These are phyloP conservation scores for Dothideomycetes sp. DNA, from an alignment of 2,329 filamentous ascomycete genomes.

Conservation along the genomic window DNA sequence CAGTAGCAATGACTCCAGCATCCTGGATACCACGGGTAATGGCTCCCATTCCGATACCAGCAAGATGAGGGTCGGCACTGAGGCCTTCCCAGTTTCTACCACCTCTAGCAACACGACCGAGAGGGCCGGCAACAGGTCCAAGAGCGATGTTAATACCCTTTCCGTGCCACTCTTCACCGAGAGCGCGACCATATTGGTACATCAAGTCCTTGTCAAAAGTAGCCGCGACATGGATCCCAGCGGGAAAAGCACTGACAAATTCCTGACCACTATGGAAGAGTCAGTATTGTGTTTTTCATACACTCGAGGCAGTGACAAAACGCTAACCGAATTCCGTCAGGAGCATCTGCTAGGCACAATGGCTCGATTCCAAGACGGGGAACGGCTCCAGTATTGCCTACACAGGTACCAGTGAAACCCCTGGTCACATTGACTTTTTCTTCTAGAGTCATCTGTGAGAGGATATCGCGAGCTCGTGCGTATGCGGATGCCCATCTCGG, in stretches of 20 bases:
- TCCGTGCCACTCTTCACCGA: constrained; percentile 35
- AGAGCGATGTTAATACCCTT: constrained; percentile 24
- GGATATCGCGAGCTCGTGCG: constrained; percentile 22
- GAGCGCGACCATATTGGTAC: constrained; percentile 41
- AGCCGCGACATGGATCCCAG: constrained; percentile 54
- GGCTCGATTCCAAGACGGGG: constrained; percentile 61
- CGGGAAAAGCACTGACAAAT: constrained; percentile 66
- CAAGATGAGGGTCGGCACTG: constrained; percentile 59
- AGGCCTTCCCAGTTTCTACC: constrained; percentile 73
- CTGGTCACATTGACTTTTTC: constrained; percentile 27
- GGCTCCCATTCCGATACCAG: constrained; percentile 41
- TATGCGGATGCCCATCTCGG: constrained; percentile 23
- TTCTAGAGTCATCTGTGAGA: constrained; percentile 25
- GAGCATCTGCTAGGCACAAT: constrained; percentile 63
- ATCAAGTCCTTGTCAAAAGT: constrained; percentile 48
- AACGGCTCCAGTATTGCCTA: constrained; percentile 67
- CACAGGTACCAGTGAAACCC: constrained; percentile 41
- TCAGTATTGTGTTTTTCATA: too few relatives aligned
- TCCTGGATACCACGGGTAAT: constrained; percentile 50
- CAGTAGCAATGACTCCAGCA: constrained; percentile 44
- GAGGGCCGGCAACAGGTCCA: constrained; percentile 48
- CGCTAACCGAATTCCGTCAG: constrained; percentile 62
- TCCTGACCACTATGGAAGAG: too few relatives aligned
- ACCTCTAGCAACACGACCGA: constrained; percentile 62
- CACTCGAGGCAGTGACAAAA: too few relatives aligned